Percentiles rank a stretch among this genome's conserved stretches.
Conservation (phyloP, 2,329 filamentous ascomycete genomes). For the Pseudogymnoascus sp. region DNA sequence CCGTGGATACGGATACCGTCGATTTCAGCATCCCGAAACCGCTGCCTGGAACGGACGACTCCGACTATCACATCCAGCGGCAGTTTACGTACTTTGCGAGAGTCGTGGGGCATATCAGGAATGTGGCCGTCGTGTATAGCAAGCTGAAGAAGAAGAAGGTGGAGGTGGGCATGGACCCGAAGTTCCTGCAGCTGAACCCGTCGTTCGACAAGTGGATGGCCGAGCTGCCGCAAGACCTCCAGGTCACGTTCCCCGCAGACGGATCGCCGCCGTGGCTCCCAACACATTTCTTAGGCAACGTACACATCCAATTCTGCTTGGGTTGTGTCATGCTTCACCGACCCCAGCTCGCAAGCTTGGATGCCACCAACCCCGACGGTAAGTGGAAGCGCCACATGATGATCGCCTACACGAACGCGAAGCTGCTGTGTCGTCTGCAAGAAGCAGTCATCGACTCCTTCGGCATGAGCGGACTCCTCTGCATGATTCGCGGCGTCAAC, state of each 20-base stretch:
- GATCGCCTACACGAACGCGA: conserved; percentile 76
- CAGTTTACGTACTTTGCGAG: conserved; percentile 78
- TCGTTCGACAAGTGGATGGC: conserved; percentile 67
- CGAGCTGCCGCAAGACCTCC: conserved; percentile 70
- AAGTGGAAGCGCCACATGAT: conserved; percentile 85
- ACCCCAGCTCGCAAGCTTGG: conserved; percentile 72
- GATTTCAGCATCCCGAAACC: conserved; percentile 62
- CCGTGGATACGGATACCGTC: conserved; percentile 66
- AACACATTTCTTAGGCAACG: conserved; percentile 79
- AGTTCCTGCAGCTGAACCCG: conserved; percentile 71
- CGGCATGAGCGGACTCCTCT: conserved; percentile 72
- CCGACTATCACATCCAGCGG: conserved; percentile 68
- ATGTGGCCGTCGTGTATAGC: conserved; percentile 67
- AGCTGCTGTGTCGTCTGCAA: conserved; percentile 75
- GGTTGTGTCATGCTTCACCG: conserved; percentile 79
- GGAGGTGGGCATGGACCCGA: conserved; percentile 81
- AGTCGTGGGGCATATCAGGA: conserved; percentile 67
- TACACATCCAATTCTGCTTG: conserved; percentile 83
- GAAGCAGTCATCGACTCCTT: conserved; percentile 72
- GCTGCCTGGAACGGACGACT: conserved; percentile 59
- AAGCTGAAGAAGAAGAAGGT: conserved; percentile 65
- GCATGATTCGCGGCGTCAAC: conserved; percentile 89
- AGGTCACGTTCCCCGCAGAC: conserved; percentile 68
- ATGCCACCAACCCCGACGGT: conserved; percentile 60
- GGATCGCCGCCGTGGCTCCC: conserved; percentile 76